These are phyloP conservation scores for Venturia pyrina DNA, from an alignment of 2,329 filamentous ascomycete species.

Conservation along the genomic window DNA sequence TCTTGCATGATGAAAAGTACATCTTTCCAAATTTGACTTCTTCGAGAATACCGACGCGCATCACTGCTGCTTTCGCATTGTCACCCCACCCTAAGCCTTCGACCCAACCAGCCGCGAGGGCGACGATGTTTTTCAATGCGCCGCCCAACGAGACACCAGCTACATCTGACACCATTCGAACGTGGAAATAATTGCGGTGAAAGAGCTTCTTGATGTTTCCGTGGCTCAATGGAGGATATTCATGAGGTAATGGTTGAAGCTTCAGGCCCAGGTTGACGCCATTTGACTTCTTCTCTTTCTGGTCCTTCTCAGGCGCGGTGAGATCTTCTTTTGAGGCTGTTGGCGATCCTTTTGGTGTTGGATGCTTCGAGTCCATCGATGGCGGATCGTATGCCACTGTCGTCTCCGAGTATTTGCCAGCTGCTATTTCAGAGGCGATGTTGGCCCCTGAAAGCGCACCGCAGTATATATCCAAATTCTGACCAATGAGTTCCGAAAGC, in stretches of 20 bases:
- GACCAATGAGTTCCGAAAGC: slow-evolving; percentile 91
- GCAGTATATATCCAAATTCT: slow-evolving; percentile 88
- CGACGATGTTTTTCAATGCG: slow-evolving; percentile 94
- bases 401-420: slow-evolving; percentile 94
- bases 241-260: slow-evolving; percentile 64
- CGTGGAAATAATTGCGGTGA: slow-evolving; percentile 95
- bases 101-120: slow-evolving; percentile 87
- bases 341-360: slow-evolving; percentile 49
- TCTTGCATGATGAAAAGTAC: slow-evolving; percentile 70
- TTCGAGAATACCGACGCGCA: slow-evolving; percentile 90
- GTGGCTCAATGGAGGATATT: slow-evolving; percentile 83
- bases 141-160: slow-evolving; percentile 91
- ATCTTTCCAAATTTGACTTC: slow-evolving; percentile 93
- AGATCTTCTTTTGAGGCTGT: slow-evolving; percentile 40
- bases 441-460: slow-evolving; percentile 93
- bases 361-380: slow-evolving; percentile 70
- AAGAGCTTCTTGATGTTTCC: slow-evolving; percentile 75
- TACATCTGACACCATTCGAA: slow-evolving; percentile 88
- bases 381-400: slow-evolving; percentile 95
- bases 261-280: slow-evolving; percentile 41
- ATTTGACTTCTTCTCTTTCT: slow-evolving; percentile 35
- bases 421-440: slow-evolving; percentile 88
- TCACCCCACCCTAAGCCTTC: slow-evolving; percentile 95
- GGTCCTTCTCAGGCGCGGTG: slow-evolving; percentile 36
- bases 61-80: slow-evolving; percentile 97